phyloP scores from a whole-genome alignment of 2,329 filamentous ascomycete genomes.

The Penicillium hordei region DNA sequence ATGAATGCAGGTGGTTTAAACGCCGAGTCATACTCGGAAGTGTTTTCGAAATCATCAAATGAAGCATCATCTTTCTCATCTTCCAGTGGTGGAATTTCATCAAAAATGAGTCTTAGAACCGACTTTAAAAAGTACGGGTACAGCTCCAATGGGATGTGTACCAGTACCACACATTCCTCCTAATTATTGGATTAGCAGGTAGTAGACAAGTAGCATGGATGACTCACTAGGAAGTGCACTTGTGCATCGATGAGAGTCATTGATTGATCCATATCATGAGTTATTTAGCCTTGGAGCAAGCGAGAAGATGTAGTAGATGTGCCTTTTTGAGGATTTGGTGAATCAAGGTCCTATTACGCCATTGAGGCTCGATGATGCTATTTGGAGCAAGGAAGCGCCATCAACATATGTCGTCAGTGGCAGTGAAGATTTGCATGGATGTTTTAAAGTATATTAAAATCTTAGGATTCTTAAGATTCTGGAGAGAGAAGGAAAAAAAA shows the following conservation, averaged over 20 bases:
- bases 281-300: not conserved
- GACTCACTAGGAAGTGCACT: constrained; percentile 26
- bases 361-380: constrained; percentile 17
- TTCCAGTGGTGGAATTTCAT: constrained; percentile 47
- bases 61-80: constrained; percentile 44
- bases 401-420: constrained; percentile 19
- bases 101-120: constrained; percentile 80
- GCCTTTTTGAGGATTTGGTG: not conserved
- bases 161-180: constrained; percentile 83
- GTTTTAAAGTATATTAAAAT: not conserved
- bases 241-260: constrained; percentile 26
- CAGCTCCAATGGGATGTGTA: constrained; percentile 81
- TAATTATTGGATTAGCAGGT: constrained; percentile 40
- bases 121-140: constrained; percentile 79
- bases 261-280: constrained; percentile 24
- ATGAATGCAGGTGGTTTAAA: constrained; percentile 72
- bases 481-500: no score
- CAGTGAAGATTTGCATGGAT: not conserved
- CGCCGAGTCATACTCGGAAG: constrained; percentile 15
- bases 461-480: not conserved
- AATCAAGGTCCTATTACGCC: constrained; percentile 18
- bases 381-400: not conserved
- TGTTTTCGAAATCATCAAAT: constrained; percentile 38
- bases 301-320: not conserved
- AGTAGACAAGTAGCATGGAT: not conserved